Conservation (phyloP, 2,329 filamentous ascomycete species). For the Macrophomina phaseolina region DNA sequence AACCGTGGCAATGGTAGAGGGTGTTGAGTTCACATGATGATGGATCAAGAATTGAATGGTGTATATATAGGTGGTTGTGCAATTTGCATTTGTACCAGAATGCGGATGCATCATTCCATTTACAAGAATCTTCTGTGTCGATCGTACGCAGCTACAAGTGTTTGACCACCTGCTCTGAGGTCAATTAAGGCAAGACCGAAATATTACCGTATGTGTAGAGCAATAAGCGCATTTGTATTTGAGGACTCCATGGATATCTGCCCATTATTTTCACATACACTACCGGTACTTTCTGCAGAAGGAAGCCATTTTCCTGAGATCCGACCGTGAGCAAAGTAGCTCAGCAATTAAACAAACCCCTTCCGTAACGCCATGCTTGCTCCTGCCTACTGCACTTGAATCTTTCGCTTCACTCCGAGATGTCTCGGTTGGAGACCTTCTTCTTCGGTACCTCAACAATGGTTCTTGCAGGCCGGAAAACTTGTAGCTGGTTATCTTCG, state of each 20-base stretch:
- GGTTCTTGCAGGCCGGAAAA: constrained; percentile 61
- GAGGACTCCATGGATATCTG: constrained; percentile 21
- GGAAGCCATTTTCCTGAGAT: constrained; percentile 8
- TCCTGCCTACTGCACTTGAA: constrained; percentile 2
- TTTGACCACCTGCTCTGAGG: no score
- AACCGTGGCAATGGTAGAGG: neutral
- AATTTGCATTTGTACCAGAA: neutral
- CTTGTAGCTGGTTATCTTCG: constrained; percentile 95
- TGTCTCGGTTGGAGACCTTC: constrained; percentile 45
- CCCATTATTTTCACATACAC: constrained; percentile 20
- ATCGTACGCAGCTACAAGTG: no score
- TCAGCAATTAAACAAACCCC: constrained; percentile 15
- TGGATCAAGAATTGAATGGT: neutral
- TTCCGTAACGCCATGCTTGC: constrained; percentile 19
- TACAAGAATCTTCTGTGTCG: neutral
- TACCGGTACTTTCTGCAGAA: constrained; percentile 16
- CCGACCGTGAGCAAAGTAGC: constrained; percentile 16
- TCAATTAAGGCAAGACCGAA: no score
- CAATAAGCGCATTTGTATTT: constrained; percentile 9
- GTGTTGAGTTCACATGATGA: neutral
- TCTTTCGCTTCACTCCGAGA: constrained; percentile 40
- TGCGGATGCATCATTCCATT: neutral
- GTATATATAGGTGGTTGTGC: constrained; percentile 23
- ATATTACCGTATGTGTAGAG: neutral
- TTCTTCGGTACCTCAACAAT: constrained; percentile 44